Percentiles rank a stretch among this genome's conserved stretches.
Evolutionary conservation across 352 stramenopile genomes (phyloP).

Genomic region (Globisporangium cystogenes): DNA sequence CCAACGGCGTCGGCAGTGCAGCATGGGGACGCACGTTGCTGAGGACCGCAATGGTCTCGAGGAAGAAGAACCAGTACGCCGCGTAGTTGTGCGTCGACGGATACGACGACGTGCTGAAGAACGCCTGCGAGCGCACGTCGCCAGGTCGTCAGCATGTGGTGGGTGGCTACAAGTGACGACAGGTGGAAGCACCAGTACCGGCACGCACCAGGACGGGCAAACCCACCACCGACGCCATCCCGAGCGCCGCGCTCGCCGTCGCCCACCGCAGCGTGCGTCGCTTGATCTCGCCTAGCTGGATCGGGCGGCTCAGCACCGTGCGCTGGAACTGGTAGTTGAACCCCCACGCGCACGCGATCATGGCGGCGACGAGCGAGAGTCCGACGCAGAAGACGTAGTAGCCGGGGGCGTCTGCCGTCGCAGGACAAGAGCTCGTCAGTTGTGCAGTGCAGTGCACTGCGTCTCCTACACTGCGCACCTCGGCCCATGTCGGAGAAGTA

Average conservation of each 20-base stretch:
- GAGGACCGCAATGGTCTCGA: constrained; percentile 51
- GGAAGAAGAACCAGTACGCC: constrained; percentile 65
- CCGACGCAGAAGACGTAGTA: constrained; percentile 62
- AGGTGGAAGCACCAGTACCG: not conserved
- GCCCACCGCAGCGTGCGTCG: constrained; percentile 16
- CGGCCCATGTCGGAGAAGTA: constrained; percentile 70
- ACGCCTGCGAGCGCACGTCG: constrained; percentile 19
- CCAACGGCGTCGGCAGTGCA: not conserved
- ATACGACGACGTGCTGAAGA: constrained; percentile 58
- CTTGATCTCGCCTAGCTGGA: constrained; percentile 25
- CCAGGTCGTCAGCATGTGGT: not conserved
- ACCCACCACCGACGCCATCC: constrained; percentile 38
- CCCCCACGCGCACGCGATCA: constrained; percentile 46
- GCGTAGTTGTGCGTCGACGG: constrained; percentile 47
- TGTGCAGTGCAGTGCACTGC: too few relatives aligned
- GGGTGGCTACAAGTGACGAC: too few relatives aligned
- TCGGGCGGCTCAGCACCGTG: constrained; percentile 23
- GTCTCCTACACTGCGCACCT: too few relatives aligned
- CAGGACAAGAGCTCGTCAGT: not conserved
- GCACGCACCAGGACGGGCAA: constrained; percentile 39
- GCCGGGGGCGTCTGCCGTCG: constrained; percentile 29
- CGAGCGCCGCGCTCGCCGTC: constrained; percentile 16
- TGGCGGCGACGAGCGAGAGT: constrained; percentile 34
- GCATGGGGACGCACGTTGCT: constrained; percentile 37
- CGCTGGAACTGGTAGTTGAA: constrained; percentile 60